A percentile compares a stretch with the other conserved stretches of the same genome.
These are phyloP conservation scores for Santalum album DNA, from an alignment of 164 flowering plant genomes.

Conservation along the genomic window DNA sequence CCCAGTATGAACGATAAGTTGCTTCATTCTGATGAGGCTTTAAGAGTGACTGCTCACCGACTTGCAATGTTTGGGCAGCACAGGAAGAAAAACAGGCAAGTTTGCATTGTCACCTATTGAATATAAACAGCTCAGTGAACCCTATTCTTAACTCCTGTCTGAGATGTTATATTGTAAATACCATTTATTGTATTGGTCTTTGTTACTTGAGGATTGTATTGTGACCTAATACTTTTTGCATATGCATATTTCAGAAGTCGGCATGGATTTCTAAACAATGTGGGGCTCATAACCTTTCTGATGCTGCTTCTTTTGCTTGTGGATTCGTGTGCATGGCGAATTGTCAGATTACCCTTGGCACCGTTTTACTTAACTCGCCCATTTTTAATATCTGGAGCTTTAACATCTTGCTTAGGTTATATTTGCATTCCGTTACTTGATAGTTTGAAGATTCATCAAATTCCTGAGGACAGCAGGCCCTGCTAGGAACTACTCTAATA, in stretches of 20 bases:
- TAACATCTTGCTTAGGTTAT: slow-evolving; percentile 53
- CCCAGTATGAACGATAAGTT: slow-evolving; percentile 28
- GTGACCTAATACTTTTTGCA: slow-evolving; percentile 4
- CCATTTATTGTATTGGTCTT: neutral
- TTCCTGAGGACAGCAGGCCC: slow-evolving; percentile 44
- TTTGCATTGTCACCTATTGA: neutral
- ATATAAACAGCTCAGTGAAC: neutral
- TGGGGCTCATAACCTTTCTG: slow-evolving; percentile 53
- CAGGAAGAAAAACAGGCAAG: slow-evolving; percentile 36
- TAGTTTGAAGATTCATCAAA: slow-evolving; percentile 40
- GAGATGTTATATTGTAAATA: neutral
- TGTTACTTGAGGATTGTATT: neutral
- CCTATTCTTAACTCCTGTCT: neutral
- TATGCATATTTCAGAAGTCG: slow-evolving; percentile 44
- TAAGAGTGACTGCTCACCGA: slow-evolving; percentile 45
- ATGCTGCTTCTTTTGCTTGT: slow-evolving; percentile 42
- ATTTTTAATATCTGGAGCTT: slow-evolving; percentile 46
- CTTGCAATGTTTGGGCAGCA: slow-evolving; percentile 40
- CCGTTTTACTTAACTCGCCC: slow-evolving; percentile 65
- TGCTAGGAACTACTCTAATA: slow-evolving; percentile 29
- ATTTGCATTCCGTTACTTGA: slow-evolving; percentile 62
- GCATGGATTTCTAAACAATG: slow-evolving; percentile 46
- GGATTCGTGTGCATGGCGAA: slow-evolving; percentile 84
- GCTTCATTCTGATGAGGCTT: slow-evolving; percentile 31
- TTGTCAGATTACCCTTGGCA: slow-evolving; percentile 73